These are phyloP conservation scores for Mycena olivaceomarginata DNA, from an alignment of 768 basidiomycete species.

Conservation along the genomic window DNA sequence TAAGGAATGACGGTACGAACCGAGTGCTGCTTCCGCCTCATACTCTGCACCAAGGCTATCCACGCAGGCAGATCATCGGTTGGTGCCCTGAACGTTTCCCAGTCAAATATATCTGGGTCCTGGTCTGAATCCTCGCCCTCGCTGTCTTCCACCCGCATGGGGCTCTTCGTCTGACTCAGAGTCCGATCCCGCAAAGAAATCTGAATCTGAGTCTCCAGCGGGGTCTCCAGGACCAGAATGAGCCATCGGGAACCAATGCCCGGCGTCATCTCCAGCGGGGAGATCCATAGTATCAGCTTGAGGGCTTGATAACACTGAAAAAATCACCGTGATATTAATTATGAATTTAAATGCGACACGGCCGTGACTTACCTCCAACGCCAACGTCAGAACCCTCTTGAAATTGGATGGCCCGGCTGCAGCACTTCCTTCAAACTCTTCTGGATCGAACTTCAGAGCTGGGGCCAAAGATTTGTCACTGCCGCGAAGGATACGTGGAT, in stretches of 20 bases:
- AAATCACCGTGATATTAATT: too few species aligned
- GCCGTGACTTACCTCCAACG: too few species aligned
- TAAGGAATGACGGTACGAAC: neutral
- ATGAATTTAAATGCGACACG: too few species aligned
- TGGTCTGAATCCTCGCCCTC: constrained; percentile 8
- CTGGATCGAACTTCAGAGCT: neutral
- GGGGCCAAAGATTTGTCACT: neutral
- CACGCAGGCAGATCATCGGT: neutral
- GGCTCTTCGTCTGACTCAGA: neutral
- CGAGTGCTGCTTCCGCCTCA: constrained; percentile 16
- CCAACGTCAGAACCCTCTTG: too few species aligned
- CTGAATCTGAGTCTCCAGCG: constrained; percentile 4
- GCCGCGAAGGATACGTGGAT: neutral
- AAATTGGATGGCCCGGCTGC: too few species aligned
- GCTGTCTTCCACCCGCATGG: neutral
- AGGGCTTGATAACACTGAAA: too few species aligned
- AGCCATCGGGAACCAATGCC: too few species aligned
- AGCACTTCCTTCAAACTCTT: too few species aligned
- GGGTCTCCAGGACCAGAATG: too few species aligned
- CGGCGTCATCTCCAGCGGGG: too few species aligned
- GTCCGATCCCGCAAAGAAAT: neutral
- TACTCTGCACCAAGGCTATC: neutral
- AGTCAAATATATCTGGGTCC: constrained; percentile 23
- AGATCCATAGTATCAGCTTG: too few species aligned
- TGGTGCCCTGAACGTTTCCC: neutral